Evolutionary conservation across 306 rosid genomes (phyloP).

Genomic region (Citrullus amarus): DNA sequence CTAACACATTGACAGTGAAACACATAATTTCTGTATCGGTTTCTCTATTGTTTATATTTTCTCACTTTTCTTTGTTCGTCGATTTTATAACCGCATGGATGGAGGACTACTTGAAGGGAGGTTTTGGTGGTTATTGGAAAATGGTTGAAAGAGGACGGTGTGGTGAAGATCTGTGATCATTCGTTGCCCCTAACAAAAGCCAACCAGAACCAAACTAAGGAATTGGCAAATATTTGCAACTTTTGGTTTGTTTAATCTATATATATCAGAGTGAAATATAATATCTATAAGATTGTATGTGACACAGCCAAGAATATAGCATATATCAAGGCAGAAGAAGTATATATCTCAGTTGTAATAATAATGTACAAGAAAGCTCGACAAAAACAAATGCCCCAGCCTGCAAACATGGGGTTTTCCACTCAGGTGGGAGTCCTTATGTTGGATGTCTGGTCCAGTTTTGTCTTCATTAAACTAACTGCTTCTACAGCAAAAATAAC

Average conservation of each 20-base stretch:
- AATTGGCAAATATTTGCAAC: background rate
- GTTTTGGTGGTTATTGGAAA: too few species aligned
- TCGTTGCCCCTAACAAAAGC: background rate
- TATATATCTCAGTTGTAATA: background rate
- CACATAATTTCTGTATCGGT: too few species aligned
- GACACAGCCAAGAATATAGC: background rate
- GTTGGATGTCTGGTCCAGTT: background rate
- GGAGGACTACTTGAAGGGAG: too few species aligned
- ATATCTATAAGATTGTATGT: background rate
- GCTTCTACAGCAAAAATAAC: background rate
- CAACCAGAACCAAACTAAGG: too few species aligned
- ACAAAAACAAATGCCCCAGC: background rate
- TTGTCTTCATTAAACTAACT: conserved; percentile 10
- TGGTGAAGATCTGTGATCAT: too few species aligned
- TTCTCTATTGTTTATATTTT: too few species aligned
- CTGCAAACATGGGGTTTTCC: background rate
- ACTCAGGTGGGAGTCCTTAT: background rate
- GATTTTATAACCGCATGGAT: too few species aligned
- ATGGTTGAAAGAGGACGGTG: too few species aligned
- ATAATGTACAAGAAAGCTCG: background rate
- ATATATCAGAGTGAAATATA: background rate
- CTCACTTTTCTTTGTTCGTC: too few species aligned
- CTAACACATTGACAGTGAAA: too few species aligned
- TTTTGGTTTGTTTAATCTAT: background rate
- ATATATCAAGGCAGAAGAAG: background rate